A percentile compares a stretch with the other conserved stretches of the same genome.
These are phyloP conservation scores for Aegilops tauschii DNA, from an alignment of 176 grass and related monocot genomes.

Conservation along the genomic window DNA sequence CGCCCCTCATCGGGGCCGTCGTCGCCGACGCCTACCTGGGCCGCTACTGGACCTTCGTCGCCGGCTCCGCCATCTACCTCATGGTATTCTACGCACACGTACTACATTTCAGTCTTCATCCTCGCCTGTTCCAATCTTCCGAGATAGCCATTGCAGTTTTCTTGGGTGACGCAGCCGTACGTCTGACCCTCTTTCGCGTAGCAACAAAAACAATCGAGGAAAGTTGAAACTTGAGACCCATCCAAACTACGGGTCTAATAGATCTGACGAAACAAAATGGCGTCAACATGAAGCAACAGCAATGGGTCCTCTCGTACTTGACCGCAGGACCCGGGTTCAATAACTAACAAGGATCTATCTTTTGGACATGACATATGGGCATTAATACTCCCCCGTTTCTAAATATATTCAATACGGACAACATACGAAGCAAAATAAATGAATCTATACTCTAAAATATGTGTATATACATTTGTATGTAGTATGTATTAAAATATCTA, in stretches of 20 bases:
- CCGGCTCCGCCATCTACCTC: slow-evolving; percentile 68
- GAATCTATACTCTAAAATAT: too few species aligned
- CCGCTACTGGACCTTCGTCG: slow-evolving; percentile 85
- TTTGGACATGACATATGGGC: neutral
- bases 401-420: too few species aligned
- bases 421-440: too few species aligned
- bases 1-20: slow-evolving; percentile 66
- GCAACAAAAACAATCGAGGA: neutral
- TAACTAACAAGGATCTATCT: neutral
- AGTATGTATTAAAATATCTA: too few species aligned
- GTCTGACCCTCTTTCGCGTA: neutral
- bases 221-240: neutral
- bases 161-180: neutral
- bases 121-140: neutral
- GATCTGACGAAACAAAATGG: neutral
- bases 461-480: too few species aligned
- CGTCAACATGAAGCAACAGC: neutral
- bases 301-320: neutral
- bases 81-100: slow-evolving; percentile 28
- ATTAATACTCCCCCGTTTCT: too few species aligned
- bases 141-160: neutral
- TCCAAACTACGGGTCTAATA: neutral
- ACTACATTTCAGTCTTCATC: neutral
- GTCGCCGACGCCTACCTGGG: slow-evolving; percentile 76
- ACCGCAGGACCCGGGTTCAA: neutral